Evolutionary conservation across 345 rosid genomes (phyloP).

Genomic region (Hevea brasiliensis): DNA sequence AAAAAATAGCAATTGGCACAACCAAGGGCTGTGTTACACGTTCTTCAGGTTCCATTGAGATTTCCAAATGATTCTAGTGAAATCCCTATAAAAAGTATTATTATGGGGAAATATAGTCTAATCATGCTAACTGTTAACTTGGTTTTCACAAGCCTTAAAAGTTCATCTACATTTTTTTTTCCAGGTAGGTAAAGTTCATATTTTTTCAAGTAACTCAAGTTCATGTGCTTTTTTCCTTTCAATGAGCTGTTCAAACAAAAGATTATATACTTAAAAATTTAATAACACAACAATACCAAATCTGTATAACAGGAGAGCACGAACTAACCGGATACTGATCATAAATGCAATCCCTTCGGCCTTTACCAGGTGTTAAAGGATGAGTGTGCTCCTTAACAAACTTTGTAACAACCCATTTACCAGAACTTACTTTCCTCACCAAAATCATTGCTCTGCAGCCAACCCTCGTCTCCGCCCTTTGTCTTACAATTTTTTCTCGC

Average conservation of each 20-base stretch:
- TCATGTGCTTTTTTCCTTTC: not conserved
- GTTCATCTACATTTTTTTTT: too few species aligned
- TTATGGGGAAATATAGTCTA: not conserved
- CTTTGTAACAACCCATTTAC: slow-evolving; percentile 92
- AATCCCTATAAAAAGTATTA: not conserved
- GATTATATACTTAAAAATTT: not conserved
- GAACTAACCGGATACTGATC: slow-evolving; percentile 96
- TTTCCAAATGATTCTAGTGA: not conserved
- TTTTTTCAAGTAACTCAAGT: not conserved
- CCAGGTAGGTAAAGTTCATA: not conserved
- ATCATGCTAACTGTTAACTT: not conserved
- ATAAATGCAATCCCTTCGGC: slow-evolving; percentile 84
- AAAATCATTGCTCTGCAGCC: slow-evolving; percentile 99
- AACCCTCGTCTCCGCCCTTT: slow-evolving; percentile 93
- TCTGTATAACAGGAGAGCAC: slow-evolving; percentile 1
- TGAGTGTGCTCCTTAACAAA: slow-evolving; percentile 92
- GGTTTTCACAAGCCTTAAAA: not conserved
- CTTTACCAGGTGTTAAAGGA: slow-evolving; percentile 80
- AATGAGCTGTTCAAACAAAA: not conserved
- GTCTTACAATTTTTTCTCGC: slow-evolving; percentile 90
- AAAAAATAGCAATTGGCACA: not conserved
- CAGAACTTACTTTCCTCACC: slow-evolving; percentile 88
- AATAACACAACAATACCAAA: not conserved
- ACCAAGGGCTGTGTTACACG: not conserved
- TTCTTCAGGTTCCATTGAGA: not conserved